Evolutionary conservation across 345 rosid genomes (phyloP), one percentile per base, ranked within the genome.

Genomic region (Triadica sebifera): DNA sequence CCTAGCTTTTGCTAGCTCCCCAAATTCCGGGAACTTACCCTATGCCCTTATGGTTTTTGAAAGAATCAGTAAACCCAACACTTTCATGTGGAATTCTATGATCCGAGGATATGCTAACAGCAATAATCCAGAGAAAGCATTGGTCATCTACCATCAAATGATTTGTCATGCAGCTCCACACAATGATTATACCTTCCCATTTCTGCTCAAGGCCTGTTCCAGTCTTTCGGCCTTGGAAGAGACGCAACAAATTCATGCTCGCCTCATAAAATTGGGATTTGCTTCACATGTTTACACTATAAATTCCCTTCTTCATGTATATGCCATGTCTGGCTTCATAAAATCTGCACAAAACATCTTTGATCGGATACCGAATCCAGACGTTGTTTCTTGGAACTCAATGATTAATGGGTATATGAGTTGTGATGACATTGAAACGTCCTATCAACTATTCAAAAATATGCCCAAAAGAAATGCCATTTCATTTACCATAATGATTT

Each of bases 361-460:
- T 0, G 79, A 86, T 47, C 51, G 70, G 45, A 75, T 85, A 37
- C 74, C 84, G 8, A 34, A 78, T 60, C 86, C 74, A 0, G 93
- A 92, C 58, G 49, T 13, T 16, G 89, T 92, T 73, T 85, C 93
- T 12, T 92, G 97, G 90, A 92, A 92, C 83, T 85, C 92, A 37
- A 80, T 92, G 80, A 81, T 92, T 63, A 82, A 87, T 74, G 89
- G 84, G 12, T 87, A 86, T 47, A n/a, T 80, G 49, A 89, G 80
- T 79, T 74, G 78, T 8, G 89, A 88, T 8, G 75, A 82, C 11
- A 83, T 81, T 72, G 86, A 70, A 34, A 74, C 9, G 46, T 92
- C 93, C 0, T 62, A 47, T 25, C 59, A 61, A 6, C 38, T 88
- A 45, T 92, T 92, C 81, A 78, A 50, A 37, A 65, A 73, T 4